phyloP scores from a whole-genome alignment of 352 stramenopile genomes.

The Globisporangium polare region DNA sequence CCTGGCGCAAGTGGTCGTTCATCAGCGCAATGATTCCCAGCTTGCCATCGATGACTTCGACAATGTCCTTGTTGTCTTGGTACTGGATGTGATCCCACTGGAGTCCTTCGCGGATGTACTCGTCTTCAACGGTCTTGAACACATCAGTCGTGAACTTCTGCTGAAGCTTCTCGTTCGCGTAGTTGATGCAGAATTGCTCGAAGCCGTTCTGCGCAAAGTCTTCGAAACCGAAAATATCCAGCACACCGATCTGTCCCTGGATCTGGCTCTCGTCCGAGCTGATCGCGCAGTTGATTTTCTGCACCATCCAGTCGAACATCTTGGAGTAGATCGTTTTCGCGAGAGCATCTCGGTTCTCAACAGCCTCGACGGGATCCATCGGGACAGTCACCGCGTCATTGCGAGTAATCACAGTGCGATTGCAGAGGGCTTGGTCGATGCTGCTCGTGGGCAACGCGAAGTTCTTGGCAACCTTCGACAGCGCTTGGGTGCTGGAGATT shows the following conservation, averaged over 20 bases:
- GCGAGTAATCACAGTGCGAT: conserved; percentile 88
- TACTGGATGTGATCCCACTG: conserved; percentile 98
- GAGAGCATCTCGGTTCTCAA: conserved; percentile 94
- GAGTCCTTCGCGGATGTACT: conserved; percentile 97
- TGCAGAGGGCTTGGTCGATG: conserved; percentile 92
- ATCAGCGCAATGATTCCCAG: conserved; percentile 86
- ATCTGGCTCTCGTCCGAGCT: conserved; percentile 69
- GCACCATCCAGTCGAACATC: conserved; percentile 98
- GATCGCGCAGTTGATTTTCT: conserved; percentile 85
- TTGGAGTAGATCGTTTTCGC: conserved; percentile 98
- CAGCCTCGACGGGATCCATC: conserved; percentile 86
- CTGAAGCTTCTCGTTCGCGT: conserved; percentile 90
- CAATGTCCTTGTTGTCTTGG: conserved; percentile 97
- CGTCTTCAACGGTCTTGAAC: conserved; percentile 97
- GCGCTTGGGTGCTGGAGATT: conserved; percentile 59
- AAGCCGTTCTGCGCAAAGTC: conserved; percentile 94
- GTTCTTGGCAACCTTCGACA: conserved; percentile 82
- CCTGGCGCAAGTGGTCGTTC: conserved; percentile 86
- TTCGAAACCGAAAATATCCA: conserved; percentile 99
- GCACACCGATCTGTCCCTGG: conserved; percentile 90
- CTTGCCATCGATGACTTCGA: conserved; percentile 95
- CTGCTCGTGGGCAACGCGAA: conserved; percentile 84
- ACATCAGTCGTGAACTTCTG: conserved; percentile 94
- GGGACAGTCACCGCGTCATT: conserved; percentile 82
- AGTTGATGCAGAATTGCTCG: conserved; percentile 93